A percentile compares a stretch with the other conserved stretches of the same genome.
These are phyloP conservation scores for Diutina mesorugosa DNA, from an alignment of 1,139 yeast species.

Conservation along the genomic window DNA sequence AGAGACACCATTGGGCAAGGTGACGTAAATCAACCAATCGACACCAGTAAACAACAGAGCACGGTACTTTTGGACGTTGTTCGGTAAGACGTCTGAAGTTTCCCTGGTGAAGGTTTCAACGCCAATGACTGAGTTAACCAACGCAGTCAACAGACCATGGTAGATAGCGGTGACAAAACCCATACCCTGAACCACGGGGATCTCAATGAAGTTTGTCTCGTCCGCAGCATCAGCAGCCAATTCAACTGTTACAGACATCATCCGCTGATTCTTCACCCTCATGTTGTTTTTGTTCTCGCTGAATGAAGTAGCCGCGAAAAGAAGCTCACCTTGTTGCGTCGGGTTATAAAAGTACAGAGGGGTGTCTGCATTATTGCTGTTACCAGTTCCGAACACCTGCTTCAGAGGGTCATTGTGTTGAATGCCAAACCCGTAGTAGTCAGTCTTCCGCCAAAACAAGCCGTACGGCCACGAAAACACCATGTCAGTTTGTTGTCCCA, in stretches of 20 bases:
- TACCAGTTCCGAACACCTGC: slow-evolving; percentile 18
- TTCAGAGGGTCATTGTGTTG: slow-evolving; percentile 48
- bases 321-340: slow-evolving; percentile 27
- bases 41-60: slow-evolving; percentile 37
- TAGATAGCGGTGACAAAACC: slow-evolving; percentile 65
- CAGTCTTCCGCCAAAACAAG: slow-evolving; percentile 39
- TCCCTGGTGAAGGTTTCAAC: slow-evolving; percentile 30
- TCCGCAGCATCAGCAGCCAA: slow-evolving; percentile 18
- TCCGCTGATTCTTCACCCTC: slow-evolving; percentile 36
- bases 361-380: slow-evolving; percentile 8
- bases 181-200: slow-evolving; percentile 57
- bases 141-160: slow-evolving; percentile 41
- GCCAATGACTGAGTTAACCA: slow-evolving; percentile 42
- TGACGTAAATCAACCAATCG: slow-evolving; percentile 50
- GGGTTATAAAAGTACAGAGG: slow-evolving; percentile 42
- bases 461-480: slow-evolving; percentile 81
- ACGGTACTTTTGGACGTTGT: slow-evolving; percentile 38
- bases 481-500: slow-evolving; percentile 49
- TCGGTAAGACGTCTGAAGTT: slow-evolving; percentile 24
- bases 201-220: slow-evolving; percentile 13
- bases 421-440: slow-evolving; percentile 49
- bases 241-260: slow-evolving; percentile 42
- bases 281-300: slow-evolving; percentile 18
- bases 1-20: slow-evolving; percentile 22
- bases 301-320: slow-evolving; percentile 44